phyloP scores from a whole-genome alignment of 352 stramenopile species.

The Pythium apleroticum region DNA sequence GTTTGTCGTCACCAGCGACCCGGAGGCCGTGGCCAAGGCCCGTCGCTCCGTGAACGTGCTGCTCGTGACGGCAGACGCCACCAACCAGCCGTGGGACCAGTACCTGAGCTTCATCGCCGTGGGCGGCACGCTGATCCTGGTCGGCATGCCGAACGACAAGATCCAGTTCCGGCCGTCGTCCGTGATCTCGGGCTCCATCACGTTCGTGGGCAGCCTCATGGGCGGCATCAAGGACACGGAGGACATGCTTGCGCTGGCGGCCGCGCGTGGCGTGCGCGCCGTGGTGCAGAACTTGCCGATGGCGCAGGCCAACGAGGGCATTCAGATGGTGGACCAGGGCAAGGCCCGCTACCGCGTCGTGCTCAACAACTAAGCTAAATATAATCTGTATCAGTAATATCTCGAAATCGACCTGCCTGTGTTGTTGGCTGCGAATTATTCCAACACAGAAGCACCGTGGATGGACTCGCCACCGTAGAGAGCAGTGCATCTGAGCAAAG shows the following conservation, averaged over 20 bases:
- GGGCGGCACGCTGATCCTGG: constrained; percentile 59
- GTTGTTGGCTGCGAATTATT: not conserved
- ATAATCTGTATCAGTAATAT: not conserved
- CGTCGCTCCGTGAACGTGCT: constrained; percentile 58
- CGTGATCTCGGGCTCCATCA: constrained; percentile 41
- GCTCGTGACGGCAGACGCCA: constrained; percentile 67
- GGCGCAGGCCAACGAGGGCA: constrained; percentile 42
- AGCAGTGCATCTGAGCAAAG: too few relatives aligned
- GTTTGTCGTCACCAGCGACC: too few relatives aligned
- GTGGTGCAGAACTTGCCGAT: constrained; percentile 56
- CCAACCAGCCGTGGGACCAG: constrained; percentile 41
- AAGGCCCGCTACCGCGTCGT: constrained; percentile 48
- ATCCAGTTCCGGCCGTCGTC: constrained; percentile 53
- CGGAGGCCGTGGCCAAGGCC: constrained; percentile 31
- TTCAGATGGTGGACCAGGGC: constrained; percentile 41
- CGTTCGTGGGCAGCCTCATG: constrained; percentile 71
- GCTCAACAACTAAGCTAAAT: constrained; percentile 35
- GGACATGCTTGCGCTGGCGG: constrained; percentile 86
- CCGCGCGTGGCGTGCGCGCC: constrained; percentile 58
- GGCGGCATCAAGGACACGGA: constrained; percentile 82
- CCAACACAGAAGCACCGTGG: too few relatives aligned
- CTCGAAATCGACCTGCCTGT: too few relatives aligned
- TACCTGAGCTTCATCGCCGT: constrained; percentile 55
- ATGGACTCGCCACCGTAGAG: too few relatives aligned
- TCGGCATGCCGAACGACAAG: constrained; percentile 63